phyloP scores from a whole-genome alignment of 768 basidiomycete genomes.

The Hypholoma sublateritium region DNA sequence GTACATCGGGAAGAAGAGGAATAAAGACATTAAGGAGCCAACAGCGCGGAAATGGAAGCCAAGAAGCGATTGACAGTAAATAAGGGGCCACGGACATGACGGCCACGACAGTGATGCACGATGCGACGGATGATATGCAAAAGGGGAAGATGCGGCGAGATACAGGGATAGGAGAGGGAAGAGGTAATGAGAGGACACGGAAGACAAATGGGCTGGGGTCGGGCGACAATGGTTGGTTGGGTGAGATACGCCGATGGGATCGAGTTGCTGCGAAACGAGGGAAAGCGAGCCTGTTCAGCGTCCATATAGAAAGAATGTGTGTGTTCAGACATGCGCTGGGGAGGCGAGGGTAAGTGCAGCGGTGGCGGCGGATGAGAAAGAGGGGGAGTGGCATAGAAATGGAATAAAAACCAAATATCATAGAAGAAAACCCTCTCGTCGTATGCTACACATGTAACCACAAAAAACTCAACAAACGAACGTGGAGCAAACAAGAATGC shows the following conservation, averaged over 20 bases:
- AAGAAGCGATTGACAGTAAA: not conserved
- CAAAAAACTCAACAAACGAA: constrained; percentile 10
- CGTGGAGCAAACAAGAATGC: constrained; percentile 10
- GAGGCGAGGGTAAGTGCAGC: not conserved
- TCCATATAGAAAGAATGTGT: too few relatives aligned
- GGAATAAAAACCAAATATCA: constrained; percentile 20
- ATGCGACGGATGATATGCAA: not conserved
- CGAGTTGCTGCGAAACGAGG: not conserved
- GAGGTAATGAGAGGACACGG: too few relatives aligned
- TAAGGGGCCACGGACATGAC: too few relatives aligned
- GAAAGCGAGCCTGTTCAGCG: too few relatives aligned
- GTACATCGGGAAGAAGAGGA: not conserved
- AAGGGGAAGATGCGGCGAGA: not conserved
- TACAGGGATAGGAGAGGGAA: not conserved
- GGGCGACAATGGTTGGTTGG: not conserved
- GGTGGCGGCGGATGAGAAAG: not conserved
- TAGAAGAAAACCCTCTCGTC: constrained; percentile 17
- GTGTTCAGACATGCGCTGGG: not conserved
- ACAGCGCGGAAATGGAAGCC: not conserved
- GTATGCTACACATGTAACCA: constrained; percentile 19
- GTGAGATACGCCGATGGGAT: not conserved
- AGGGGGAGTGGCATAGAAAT: not conserved
- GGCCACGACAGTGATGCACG: not conserved
- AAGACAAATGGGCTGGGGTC: not conserved
- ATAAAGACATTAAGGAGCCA: too few relatives aligned